Evolutionary conservation across 257 asterid genomes (phyloP).

Genomic region (Apocynum venetum): DNA sequence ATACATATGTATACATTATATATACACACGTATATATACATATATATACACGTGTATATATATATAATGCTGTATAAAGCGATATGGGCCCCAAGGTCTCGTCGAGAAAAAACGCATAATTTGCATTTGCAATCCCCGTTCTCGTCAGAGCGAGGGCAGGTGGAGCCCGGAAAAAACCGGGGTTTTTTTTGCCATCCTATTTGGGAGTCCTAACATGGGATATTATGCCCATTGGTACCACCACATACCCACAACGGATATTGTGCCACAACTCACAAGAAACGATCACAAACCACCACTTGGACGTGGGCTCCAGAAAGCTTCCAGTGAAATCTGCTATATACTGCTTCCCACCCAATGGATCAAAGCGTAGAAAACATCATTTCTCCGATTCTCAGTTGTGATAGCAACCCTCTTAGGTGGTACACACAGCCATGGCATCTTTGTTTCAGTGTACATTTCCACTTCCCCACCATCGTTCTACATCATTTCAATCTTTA

Average conservation of each 20-base stretch:
- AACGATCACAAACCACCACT: slow-evolving; percentile 9
- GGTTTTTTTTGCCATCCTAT: no score
- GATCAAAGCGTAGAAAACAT: slow-evolving; percentile 9
- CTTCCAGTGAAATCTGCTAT: slow-evolving; percentile 3
- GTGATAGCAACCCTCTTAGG: background rate
- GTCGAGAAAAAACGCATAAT: no score
- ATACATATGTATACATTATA: no score
- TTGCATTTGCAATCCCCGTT: no score
- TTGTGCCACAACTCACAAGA: slow-evolving; percentile 26
- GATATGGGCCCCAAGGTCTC: no score
- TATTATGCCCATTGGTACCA: background rate
- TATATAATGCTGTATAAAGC: no score
- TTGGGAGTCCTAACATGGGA: no score
- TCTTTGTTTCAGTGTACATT: slow-evolving; percentile 43
- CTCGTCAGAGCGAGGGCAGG: no score
- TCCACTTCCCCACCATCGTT: slow-evolving; percentile 31
- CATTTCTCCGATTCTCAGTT: background rate
- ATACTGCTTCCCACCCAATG: background rate
- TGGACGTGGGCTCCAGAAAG: slow-evolving; percentile 7
- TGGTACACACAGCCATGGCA: slow-evolving; percentile 41
- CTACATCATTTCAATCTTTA: slow-evolving; percentile 14
- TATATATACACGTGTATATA: no score
- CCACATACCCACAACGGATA: no score
- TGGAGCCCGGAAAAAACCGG: no score
- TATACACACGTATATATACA: no score